Base-by-base conservation (phyloP, 768 basidiomycete species). In the Hysterangium stoloniferum region DNA sequence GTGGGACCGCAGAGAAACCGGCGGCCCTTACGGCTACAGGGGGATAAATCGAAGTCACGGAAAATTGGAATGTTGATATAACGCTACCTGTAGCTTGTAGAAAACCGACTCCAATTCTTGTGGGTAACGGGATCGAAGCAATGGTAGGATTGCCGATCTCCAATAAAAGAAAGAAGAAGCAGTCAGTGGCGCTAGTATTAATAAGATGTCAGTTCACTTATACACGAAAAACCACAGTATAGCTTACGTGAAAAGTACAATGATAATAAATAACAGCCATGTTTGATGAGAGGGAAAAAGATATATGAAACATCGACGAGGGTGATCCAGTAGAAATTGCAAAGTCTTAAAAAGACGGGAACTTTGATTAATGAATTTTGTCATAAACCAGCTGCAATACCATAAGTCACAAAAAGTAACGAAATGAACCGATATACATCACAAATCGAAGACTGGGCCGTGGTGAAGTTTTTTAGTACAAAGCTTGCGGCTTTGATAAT, bases 281-380 rank as follows among this genome's bases (percentile, higher is more conserved):
- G 93, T 96, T 61, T 96, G 93, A 59, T 93, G 89, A 0, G 90
- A 82, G 0, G 92, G 92, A 58, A 95, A 95, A 4, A 95, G 75
- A 62, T 92, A 88, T 11, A 91, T 78, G 61, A 86, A 95, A 64
- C 92, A 95, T 55, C 89, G 61, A 32, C 3, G 80, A 13, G 95
- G 95, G 61, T 98, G 95, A 60, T 97, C 92, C 6, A 99, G 76
- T 6, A 99, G 77, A 63, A 98, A 99, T 50, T 82, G 84, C 1
- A 96, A 70, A 0, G 91, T 91, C 66, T 95, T 90, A 41, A 79
- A 68, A 0, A 80, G 59, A 1, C 80, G 77, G 11, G 89, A 91
- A 0, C 63, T 59, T 2, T 59, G 59, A 4, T 81, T 79, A 17
- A 84, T 74, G 5, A 78, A 37, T 62, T 86, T 87, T 8, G 79